Evolutionary conservation across 257 asterid genomes (phyloP).

Genomic region (Nicotiana otophora): DNA sequence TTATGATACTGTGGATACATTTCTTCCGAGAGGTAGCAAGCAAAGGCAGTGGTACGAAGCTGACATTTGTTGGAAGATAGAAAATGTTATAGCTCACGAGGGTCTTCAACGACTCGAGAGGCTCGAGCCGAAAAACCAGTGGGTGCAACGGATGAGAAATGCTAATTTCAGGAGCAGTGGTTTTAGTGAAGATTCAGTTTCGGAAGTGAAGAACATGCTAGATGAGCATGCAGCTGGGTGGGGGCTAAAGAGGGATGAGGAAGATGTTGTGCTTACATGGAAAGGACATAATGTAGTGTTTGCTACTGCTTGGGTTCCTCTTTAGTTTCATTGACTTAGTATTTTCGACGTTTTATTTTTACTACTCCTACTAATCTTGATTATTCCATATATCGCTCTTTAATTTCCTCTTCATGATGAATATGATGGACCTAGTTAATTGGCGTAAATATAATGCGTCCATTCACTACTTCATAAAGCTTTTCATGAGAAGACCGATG

Average conservation of each 20-base stretch:
- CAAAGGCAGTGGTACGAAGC: conserved; percentile 93
- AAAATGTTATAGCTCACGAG: conserved; percentile 74
- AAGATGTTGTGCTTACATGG: conserved; percentile 84
- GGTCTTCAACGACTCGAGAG: conserved; percentile 72
- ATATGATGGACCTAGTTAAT: neutral
- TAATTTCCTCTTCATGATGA: neutral
- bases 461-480: no score
- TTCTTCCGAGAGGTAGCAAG: conserved; percentile 62
- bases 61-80: conserved; percentile 83
- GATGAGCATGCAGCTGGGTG: conserved; percentile 97
- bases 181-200: conserved; percentile 59
- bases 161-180: conserved; percentile 43
- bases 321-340: neutral
- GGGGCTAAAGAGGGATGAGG: conserved; percentile 90
- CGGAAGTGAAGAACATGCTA: conserved; percentile 73
- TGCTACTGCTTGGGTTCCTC: conserved; percentile 81
- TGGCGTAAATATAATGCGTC: neutral
- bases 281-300: conserved; percentile 92
- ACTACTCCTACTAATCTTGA: neutral
- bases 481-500: no score
- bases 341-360: neutral
- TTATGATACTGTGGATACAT: conserved; percentile 74
- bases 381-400: neutral
- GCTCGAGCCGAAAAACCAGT: conserved; percentile 54
- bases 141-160: conserved; percentile 75